A percentile compares a stretch with the other conserved stretches of the same genome.
Conservation (phyloP, 108 stramenopile genomes). For the Poteriospumella lacustris region DNA sequence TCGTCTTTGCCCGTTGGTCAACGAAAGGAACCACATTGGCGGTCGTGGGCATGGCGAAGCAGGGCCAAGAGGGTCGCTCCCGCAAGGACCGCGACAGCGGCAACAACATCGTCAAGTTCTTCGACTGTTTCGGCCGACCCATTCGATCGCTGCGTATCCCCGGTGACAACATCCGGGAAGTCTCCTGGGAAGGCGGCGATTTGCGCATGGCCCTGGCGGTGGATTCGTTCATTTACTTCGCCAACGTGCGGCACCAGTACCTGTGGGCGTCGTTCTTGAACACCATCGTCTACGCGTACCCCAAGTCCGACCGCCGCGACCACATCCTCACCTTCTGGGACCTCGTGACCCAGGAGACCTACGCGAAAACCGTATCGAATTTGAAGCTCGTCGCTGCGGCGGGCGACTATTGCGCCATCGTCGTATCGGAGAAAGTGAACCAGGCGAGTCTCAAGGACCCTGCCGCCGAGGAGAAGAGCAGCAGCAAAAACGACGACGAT, state of each 20-base stretch:
- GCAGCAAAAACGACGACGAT: not conserved
- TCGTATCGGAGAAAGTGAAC: not conserved
- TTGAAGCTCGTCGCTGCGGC: not conserved
- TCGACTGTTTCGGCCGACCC: slow-evolving; percentile 33
- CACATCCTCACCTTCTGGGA: slow-evolving; percentile 57
- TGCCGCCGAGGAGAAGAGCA: too few relatives aligned
- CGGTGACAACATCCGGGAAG: slow-evolving; percentile 38
- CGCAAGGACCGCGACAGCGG: not conserved
- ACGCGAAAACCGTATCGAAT: slow-evolving; percentile 25
- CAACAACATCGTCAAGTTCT: slow-evolving; percentile 35
- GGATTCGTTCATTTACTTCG: slow-evolving; percentile 61
- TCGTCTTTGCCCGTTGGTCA: not conserved
- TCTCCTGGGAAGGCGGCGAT: slow-evolving; percentile 61
- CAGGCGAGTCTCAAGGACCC: not conserved
- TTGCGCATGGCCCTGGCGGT: slow-evolving; percentile 58
- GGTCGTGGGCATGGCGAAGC: not conserved
- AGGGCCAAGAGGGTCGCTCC: not conserved
- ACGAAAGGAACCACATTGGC: not conserved
- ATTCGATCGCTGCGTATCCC: slow-evolving; percentile 43
- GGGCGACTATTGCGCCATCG: not conserved
- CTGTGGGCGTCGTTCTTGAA: slow-evolving; percentile 44
- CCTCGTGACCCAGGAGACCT: slow-evolving; percentile 36
- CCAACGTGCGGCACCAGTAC: slow-evolving; percentile 57
- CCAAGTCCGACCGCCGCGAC: slow-evolving; percentile 37
- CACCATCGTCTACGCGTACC: slow-evolving; percentile 53